Base-by-base conservation (phyloP, 2,329 filamentous ascomycete species). In the Acephala macrosclerotiorum region DNA sequence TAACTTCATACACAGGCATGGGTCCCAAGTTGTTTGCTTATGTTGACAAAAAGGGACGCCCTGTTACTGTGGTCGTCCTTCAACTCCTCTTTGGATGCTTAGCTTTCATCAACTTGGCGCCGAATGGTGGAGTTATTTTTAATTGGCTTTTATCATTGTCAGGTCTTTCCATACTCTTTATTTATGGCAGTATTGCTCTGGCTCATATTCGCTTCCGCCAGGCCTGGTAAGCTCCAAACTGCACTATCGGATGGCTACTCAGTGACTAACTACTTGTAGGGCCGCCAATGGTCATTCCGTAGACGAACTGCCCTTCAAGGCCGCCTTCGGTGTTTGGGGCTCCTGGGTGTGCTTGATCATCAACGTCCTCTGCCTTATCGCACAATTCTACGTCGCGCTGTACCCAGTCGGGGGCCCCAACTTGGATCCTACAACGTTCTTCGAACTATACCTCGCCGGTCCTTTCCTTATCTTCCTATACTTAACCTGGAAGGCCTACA, bases 161-260 rank as follows among this genome's bases (percentile, higher is more conserved):
- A 2, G 87, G 85, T 61, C 81, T 90, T 1, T 83, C 84, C 16
- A 81, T 84, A 35, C 80, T 90, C 40, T 89, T 18, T 87, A 91
- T 86, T 16, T 90, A 87, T 87, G 86, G 82, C 26, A 86, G 83
- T 55, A 88, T 90, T 70, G 89, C 86, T 75, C 75, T 87, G 29
- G 82, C 86, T 5, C 89, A 91, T 72, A 89, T 91, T 73, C 87
- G 89, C 25, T 90, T 89, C 83, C 86, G 87, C 53, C 69, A 73
- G 5, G 88, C 87, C 0, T 90, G 87, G 87, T 33, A 33, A 33
- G 29, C 29, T 33, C 29, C 29, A 33, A 33, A 33, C 29, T 33
- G 29, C 33, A 18, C 55, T 40, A 38, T 40, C 55, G 3, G 14
- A 14, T 58, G 12, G 16, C 33, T 20, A 38, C 55, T 22, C 55